Percentiles rank a stretch among this genome's conserved stretches.
Evolutionary conservation across 2,329 filamentous ascomycete genomes (phyloP).

Genomic region (Aspergillus uvarum): DNA sequence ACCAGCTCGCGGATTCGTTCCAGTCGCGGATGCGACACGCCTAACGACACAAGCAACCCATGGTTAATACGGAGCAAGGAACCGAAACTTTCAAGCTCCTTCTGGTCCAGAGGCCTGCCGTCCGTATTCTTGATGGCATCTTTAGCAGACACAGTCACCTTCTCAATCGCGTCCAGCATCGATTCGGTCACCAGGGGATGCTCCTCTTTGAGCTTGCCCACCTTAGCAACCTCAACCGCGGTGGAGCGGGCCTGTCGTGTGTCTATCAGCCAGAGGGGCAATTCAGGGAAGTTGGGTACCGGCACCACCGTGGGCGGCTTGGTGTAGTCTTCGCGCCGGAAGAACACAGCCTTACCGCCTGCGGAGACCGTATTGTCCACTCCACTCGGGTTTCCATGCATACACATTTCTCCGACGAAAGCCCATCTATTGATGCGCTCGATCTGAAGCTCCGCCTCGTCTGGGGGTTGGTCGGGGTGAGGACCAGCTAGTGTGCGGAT

Average conservation of each 20-base stretch:
- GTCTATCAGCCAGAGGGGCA: constrained; percentile 86
- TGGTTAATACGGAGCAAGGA: constrained; percentile 93
- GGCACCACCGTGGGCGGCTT: constrained; percentile 75
- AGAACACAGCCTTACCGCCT: constrained; percentile 91
- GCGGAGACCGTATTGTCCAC: constrained; percentile 96
- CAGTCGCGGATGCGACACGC: constrained; percentile 89
- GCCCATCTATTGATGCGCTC: constrained; percentile 98
- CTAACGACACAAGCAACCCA: constrained; percentile 82
- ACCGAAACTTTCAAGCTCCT: constrained; percentile 71
- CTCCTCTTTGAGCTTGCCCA: constrained; percentile 66
- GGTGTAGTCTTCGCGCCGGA: constrained; percentile 74
- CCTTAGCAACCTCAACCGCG: constrained; percentile 80
- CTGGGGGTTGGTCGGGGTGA: constrained; percentile 82
- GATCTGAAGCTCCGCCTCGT: constrained; percentile 85
- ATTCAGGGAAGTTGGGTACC: constrained; percentile 83
- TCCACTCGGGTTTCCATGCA: constrained; percentile 93
- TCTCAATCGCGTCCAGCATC: constrained; percentile 82
- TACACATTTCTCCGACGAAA: constrained; percentile 94
- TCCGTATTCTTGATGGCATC: constrained; percentile 57
- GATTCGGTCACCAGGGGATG: constrained; percentile 76
- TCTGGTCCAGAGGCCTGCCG: constrained; percentile 65
- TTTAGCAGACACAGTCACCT: constrained; percentile 57
- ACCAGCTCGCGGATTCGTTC: constrained; percentile 90
- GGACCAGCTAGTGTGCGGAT: constrained; percentile 85
- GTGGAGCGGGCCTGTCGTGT: constrained; percentile 87